A percentile compares a stretch with the other conserved stretches of the same genome.
Evolutionary conservation across 2,329 filamentous ascomycete species (phyloP).

Genomic region (Arthrobotrys megalospora): DNA sequence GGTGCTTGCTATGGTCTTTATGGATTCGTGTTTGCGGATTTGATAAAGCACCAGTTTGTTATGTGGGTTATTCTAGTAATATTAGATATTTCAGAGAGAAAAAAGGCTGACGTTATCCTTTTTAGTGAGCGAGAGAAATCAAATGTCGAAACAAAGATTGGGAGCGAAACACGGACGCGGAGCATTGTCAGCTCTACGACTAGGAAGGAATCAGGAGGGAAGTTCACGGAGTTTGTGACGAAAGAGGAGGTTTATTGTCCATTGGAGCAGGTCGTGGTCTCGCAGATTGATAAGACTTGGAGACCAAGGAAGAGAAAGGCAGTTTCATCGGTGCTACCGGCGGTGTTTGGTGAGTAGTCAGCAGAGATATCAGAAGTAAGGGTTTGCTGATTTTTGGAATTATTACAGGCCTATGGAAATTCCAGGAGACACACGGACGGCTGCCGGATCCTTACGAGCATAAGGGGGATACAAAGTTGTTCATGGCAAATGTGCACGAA

Average conservation of each 20-base stretch:
- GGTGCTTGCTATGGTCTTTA: conserved; percentile 90
- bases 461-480: conserved; percentile 78
- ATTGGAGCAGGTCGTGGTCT: conserved; percentile 71
- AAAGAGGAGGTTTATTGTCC: conserved; percentile 91
- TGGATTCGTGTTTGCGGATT: conserved; percentile 93
- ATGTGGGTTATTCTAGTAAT: conserved; percentile 69
- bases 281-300: conserved; percentile 63
- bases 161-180: conserved; percentile 82
- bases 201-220: conserved; percentile 76
- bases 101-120: neutral
- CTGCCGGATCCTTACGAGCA: conserved; percentile 71
- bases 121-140: conserved; percentile 79
- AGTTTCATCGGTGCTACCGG: conserved; percentile 63
- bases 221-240: conserved; percentile 85
- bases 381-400: conserved; percentile 1
- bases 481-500: conserved; percentile 82
- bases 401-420: conserved; percentile 84
- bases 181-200: conserved; percentile 80
- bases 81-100: neutral
- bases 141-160: conserved; percentile 76
- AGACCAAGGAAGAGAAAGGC: conserved; percentile 62
- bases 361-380: neutral
- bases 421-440: conserved; percentile 75
- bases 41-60: conserved; percentile 90
- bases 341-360: conserved; percentile 53